Evolutionary conservation across 2,329 filamentous ascomycete genomes (phyloP).

Genomic region (Colletotrichum musae): DNA sequence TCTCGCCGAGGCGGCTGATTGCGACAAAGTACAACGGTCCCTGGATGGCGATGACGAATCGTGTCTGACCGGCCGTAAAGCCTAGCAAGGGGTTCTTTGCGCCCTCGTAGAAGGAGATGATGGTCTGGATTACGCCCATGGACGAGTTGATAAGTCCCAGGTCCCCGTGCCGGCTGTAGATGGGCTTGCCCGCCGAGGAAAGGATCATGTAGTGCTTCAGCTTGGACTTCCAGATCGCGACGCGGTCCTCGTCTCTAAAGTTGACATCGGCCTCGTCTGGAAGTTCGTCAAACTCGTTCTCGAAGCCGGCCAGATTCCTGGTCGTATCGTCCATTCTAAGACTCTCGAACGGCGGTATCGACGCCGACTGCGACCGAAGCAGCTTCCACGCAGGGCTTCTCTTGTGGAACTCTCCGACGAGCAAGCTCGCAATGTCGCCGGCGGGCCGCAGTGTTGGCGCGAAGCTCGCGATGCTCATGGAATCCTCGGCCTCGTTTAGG

Average conservation of each 20-base stretch:
- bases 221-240: constrained; percentile 89
- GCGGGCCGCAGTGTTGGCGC: constrained; percentile 73
- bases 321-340: constrained; percentile 57
- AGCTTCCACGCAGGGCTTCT: constrained; percentile 79
- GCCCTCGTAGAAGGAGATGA: constrained; percentile 95
- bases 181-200: constrained; percentile 95
- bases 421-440: constrained; percentile 85
- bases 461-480: constrained; percentile 76
- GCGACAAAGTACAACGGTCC: constrained; percentile 94
- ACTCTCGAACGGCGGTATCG: constrained; percentile 73
- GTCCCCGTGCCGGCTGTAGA: constrained; percentile 96
- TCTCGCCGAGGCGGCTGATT: constrained; percentile 93
- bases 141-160: constrained; percentile 91
- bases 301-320: constrained; percentile 76
- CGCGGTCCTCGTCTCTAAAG: constrained; percentile 68
- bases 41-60: constrained; percentile 88
- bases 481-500: constrained; percentile 70
- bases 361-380: constrained; percentile 73
- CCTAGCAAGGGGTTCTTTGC: constrained; percentile 82
- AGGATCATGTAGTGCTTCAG: constrained; percentile 97
- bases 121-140: constrained; percentile 95
- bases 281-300: constrained; percentile 83
- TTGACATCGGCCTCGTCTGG: constrained; percentile 65
- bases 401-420: constrained; percentile 78
- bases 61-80: constrained; percentile 88